Evolutionary conservation across 2,329 filamentous ascomycete genomes (phyloP), one percentile per base, ranked within the genome.

Genomic region (Fusarium scirpi): DNA sequence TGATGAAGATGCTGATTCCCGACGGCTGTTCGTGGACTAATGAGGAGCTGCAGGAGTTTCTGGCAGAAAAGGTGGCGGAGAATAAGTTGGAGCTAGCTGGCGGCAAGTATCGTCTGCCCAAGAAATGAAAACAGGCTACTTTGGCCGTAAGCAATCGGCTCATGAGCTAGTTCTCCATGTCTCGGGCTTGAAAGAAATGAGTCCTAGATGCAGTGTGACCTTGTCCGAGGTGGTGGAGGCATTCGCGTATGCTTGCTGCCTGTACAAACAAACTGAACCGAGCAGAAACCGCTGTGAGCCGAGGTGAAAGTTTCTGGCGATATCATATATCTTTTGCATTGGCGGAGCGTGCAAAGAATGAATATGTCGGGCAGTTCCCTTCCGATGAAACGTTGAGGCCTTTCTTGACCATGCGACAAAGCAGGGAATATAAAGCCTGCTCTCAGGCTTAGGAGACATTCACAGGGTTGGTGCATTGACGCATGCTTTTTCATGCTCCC

Each of bases 1-100:
- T 98, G 93, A 86, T 99, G 85, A 94, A 93, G 81, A 95, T 98
- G 87, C 87, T 95, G 62, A 90, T 98, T 55, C 89, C 92, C 1
- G 94, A 94, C 15, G 94, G 94, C 3, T 98, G 97, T 77, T 89
- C 93, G 1, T 97, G 94, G 86, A 93, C 91, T 67, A 93, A 93
- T 76, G 94, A 97, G 77, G 94, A 98, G 81, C 82, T 98, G 67
- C 89, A 90, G 74, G 92, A 92, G 78, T 92, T 98, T 78, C 81
- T 98, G 62, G 88, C 83, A 11, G 89, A 91, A 64, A 94, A 97
- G 88, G 90, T 95, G n/a, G 83, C 84, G 8, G 88, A 87, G 44
- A 90, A 90, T 30, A 89, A 89, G 74, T 80, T 97, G 76, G 92
- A 94, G 80, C 85, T 90, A 75, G 84, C 77, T 62, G 90, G 90